These are phyloP conservation scores for Alternaria alternata DNA, from an alignment of 2,329 filamentous ascomycete species.

Conservation along the genomic window DNA sequence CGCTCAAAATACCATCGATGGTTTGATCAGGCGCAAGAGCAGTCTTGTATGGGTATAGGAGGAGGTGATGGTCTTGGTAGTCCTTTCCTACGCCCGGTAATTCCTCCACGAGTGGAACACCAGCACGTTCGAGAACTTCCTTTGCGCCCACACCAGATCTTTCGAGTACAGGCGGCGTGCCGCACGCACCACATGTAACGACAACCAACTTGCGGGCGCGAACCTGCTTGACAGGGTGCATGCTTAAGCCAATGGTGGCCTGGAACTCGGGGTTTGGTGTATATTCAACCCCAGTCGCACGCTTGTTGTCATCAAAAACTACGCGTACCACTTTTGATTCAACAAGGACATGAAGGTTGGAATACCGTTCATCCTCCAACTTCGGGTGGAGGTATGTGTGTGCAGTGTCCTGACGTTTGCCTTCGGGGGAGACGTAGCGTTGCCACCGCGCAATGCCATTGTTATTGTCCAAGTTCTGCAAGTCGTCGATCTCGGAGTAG, in stretches of 20 bases:
- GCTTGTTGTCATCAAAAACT: slow-evolving; percentile 62
- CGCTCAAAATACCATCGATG: slow-evolving; percentile 62
- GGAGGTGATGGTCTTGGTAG: slow-evolving; percentile 68
- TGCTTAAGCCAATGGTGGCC: slow-evolving; percentile 39
- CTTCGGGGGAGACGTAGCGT: slow-evolving; percentile 61
- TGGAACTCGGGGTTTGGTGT: slow-evolving; percentile 57
- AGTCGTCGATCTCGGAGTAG: slow-evolving; percentile 61
- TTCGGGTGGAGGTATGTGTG: slow-evolving; percentile 64
- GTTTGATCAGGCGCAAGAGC: slow-evolving; percentile 58
- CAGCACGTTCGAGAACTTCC: slow-evolving; percentile 58
- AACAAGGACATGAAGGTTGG: slow-evolving; percentile 67
- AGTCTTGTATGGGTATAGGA: slow-evolving; percentile 63
- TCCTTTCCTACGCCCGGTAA: slow-evolving; percentile 70
- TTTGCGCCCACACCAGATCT: slow-evolving; percentile 68
- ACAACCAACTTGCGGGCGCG: slow-evolving; percentile 65
- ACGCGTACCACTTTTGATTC: slow-evolving; percentile 65
- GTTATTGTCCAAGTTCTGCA: slow-evolving; percentile 60
- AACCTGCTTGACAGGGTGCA: slow-evolving; percentile 50
- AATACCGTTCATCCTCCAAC: slow-evolving; percentile 58
- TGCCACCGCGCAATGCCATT: slow-evolving; percentile 56
- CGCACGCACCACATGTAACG: slow-evolving; percentile 60
- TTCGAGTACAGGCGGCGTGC: slow-evolving; percentile 66
- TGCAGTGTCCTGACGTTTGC: slow-evolving; percentile 66
- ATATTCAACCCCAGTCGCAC: slow-evolving; percentile 68
- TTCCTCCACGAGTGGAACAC: slow-evolving; percentile 63